Base-by-base conservation (phyloP, 2,329 filamentous ascomycete species). In the Beauveria rudraprayagi region DNA sequence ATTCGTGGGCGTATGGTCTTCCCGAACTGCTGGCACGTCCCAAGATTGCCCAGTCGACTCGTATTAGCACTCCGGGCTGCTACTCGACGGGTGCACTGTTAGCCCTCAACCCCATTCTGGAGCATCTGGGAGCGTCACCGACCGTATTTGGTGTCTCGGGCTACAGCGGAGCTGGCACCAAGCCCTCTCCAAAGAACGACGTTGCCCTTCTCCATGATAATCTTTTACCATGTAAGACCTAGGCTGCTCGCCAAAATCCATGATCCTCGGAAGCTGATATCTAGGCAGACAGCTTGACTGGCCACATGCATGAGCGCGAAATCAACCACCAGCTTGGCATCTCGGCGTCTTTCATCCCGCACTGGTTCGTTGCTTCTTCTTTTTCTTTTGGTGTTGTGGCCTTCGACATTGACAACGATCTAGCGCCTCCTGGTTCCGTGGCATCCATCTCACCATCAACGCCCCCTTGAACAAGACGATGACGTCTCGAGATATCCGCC, bases 21-120 rank as follows among this genome's bases (percentile, higher is more conserved):
- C 92, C 92, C 16, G 94, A 97, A 76, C 80, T 96, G 55, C 84
- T 91, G 55, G 85, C 86, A 72, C 86, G 93, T 61, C 83, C 84
- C 63, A 83, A 87, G 66, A 92, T 97, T 67, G 85, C 88, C 26
- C 83, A 87, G 66, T 85, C 93, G 6, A 92, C 83, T 17, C 86
- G 91, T 61, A 97, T 99, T 71, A 82, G 89, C 65, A 96, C 96
- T 77, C 94, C 94, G 5, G 94, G 94, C 56, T 97, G 94, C 77
- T 97, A 96, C 71, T 91, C 94, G 4, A 97, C 94, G 4, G 94
- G 89, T 22, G 90, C 93, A 11, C 92, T 97, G 77, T 81, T 97
- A 48, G 91, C 89, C 61, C 92, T 97, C 67, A 84, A 92, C 14
- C 92, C 92, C 46, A 78, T 97, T 9, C 80, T 96, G 1, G 85